A percentile compares a stretch with the other conserved stretches of the same genome.
These are phyloP conservation scores for Staphylotrichum longicolle DNA, from an alignment of 495 filamentous ascomycete genomes.

Conservation along the genomic window DNA sequence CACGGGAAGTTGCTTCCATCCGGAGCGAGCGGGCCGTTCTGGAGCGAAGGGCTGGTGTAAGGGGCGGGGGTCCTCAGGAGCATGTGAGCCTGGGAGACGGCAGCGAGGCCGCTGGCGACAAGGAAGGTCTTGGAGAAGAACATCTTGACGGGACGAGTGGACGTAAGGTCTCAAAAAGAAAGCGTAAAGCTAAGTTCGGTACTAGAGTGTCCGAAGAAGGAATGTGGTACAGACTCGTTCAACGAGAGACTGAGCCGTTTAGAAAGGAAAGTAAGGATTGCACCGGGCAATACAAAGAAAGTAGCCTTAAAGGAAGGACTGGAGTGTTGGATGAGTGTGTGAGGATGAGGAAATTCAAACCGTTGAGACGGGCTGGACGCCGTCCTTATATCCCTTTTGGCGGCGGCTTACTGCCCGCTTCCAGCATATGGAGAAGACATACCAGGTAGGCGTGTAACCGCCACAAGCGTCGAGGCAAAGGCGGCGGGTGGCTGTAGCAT, in stretches of 20 bases:
- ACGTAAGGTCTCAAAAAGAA: constrained; percentile 4
- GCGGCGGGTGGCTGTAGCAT: not conserved
- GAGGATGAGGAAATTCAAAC: constrained; percentile 20
- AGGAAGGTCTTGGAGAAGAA: constrained; percentile 38
- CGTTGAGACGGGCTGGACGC: not conserved
- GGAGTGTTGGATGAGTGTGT: constrained; percentile 21
- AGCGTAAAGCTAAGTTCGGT: constrained; percentile 8
- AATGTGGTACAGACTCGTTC: constrained; percentile 18
- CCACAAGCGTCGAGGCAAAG: not conserved
- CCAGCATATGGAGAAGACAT: not conserved
- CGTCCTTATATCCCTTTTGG: constrained; percentile 17
- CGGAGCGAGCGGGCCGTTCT: constrained; percentile 54
- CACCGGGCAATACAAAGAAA: constrained; percentile 22
- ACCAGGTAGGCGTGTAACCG: too few species aligned
- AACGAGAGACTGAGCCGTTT: constrained; percentile 13
- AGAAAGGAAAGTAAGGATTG: constrained; percentile 19
- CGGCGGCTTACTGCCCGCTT: not conserved
- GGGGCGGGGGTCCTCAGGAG: constrained; percentile 67
- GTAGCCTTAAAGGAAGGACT: constrained; percentile 16
- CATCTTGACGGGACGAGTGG: constrained; percentile 36
- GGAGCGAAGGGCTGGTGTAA: constrained; percentile 50
- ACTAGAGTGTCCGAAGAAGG: constrained; percentile 20
- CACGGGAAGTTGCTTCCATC: constrained; percentile 74
- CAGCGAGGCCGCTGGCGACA: constrained; percentile 42
- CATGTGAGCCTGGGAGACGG: constrained; percentile 65